These are phyloP conservation scores for Talaromyces sp. DNA, from an alignment of 2,329 filamentous ascomycete genomes.

Conservation along the genomic window DNA sequence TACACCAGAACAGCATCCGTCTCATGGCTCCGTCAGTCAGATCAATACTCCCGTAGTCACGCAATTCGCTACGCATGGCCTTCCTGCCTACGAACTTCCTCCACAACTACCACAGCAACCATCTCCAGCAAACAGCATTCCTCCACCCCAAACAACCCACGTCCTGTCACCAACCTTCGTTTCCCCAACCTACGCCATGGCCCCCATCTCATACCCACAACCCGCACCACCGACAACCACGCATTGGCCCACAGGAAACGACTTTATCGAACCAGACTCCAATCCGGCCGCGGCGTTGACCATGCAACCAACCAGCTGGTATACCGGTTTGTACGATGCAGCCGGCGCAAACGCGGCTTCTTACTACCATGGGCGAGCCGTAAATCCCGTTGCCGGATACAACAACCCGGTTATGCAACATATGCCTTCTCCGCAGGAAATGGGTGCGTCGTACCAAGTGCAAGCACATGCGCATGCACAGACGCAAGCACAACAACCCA, in stretches of 20 bases:
- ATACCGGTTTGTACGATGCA: slow-evolving; percentile 10
- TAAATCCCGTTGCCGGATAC: slow-evolving; percentile 23
- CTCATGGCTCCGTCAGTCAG: slow-evolving; percentile 6
- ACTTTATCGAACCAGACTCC: slow-evolving; percentile 26
- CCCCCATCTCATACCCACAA: slow-evolving; percentile 16
- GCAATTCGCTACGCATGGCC: slow-evolving; percentile 25
- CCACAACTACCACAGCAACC: slow-evolving; percentile 26
- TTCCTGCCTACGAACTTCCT: slow-evolving; percentile 28
- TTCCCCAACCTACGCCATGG: slow-evolving; percentile 14
- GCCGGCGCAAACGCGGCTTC: slow-evolving; percentile 23
- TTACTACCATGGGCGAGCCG: slow-evolving; percentile 28
- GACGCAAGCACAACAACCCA: slow-evolving; percentile 5
- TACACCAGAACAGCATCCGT: slow-evolving; percentile 10
- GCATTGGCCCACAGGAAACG: slow-evolving; percentile 28
- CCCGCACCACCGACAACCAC: slow-evolving; percentile 26
- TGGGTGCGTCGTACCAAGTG: slow-evolving; percentile 25
- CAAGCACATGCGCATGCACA: slow-evolving; percentile 13
- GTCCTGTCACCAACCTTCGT: slow-evolving; percentile 16
- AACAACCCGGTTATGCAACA: slow-evolving; percentile 30
- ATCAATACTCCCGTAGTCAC: slow-evolving; percentile 25
- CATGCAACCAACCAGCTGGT: slow-evolving; percentile 20
- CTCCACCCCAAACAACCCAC: slow-evolving; percentile 9
- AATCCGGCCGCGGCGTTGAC: slow-evolving; percentile 25
- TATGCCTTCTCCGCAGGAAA: slow-evolving; percentile 26
- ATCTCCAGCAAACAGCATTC: not conserved